phyloP scores from a whole-genome alignment of 2,329 filamentous ascomycete species.

The Phaeosphaeriaceae sp. region DNA sequence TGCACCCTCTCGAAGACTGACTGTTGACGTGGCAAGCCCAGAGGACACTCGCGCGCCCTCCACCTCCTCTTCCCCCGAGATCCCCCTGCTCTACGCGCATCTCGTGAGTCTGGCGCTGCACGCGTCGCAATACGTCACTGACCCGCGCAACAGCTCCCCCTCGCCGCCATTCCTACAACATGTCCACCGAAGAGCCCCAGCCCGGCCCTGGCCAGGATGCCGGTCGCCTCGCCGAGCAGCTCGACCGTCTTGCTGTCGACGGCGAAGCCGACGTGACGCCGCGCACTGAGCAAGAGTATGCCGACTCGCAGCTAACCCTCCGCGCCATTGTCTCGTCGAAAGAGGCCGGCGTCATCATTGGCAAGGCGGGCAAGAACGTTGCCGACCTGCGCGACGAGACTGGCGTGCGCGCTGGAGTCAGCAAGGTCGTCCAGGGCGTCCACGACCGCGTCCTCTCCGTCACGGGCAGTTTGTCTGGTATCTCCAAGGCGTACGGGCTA shows the following conservation, averaged over 20 bases:
- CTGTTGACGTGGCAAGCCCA: conserved; percentile 23
- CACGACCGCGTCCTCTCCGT: conserved; percentile 97
- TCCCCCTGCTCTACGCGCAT: conserved; percentile 8
- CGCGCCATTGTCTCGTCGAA: conserved; percentile 98
- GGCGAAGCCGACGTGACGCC: conserved; percentile 73
- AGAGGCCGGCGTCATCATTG: conserved; percentile 98
- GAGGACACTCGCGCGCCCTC: conserved; percentile 14
- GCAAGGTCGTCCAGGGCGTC: conserved; percentile 97
- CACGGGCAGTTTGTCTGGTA: conserved; percentile 85
- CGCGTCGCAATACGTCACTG: conserved; percentile 36
- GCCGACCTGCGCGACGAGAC: conserved; percentile 97
- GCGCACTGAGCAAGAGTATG: conserved; percentile 97
- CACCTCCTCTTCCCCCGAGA: conserved; percentile 4
- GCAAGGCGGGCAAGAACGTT: conserved; percentile 98
- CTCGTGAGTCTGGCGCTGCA: conserved; percentile 23
- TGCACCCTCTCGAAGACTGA: conserved; percentile 33
- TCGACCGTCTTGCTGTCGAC: conserved; percentile 50
- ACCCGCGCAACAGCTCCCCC: conserved; percentile 31
- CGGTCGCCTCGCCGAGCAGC: conserved; percentile 50
- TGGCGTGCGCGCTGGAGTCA: conserved; percentile 96
- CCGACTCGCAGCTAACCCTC: conserved; percentile 87
- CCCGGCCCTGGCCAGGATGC: conserved; percentile 40
- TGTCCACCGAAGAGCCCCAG: conserved; percentile 52
- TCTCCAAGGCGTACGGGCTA: conserved; percentile 90
- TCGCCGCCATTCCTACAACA: conserved; percentile 46